phyloP scores from a whole-genome alignment of 306 rosid genomes.

The Herpetospermum pedunculosum region DNA sequence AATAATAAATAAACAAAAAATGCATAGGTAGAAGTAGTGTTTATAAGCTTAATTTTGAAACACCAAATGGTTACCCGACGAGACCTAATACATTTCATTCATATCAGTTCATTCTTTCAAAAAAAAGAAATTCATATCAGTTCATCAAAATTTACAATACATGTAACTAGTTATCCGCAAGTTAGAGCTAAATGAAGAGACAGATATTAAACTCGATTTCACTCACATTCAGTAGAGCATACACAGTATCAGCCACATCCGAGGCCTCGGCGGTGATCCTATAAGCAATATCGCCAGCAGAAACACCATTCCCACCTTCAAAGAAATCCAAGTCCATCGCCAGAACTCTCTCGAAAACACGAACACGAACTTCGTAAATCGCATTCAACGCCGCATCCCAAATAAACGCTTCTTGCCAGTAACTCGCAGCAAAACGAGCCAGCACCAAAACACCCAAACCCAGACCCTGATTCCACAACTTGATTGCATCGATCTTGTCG shows the following conservation, averaged over 20 bases:
- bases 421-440: constrained; percentile 38
- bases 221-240: constrained; percentile 69
- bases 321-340: constrained; percentile 48
- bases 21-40: too few species aligned
- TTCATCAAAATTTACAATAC: background rate
- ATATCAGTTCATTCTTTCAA: too few species aligned
- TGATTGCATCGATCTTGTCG: constrained; percentile 8
- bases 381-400: constrained; percentile 81
- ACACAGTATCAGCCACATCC: constrained; percentile 48
- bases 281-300: constrained; percentile 61
- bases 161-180: background rate
- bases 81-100: too few species aligned
- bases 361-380: constrained; percentile 36
- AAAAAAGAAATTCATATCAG: background rate
- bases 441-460: constrained; percentile 32
- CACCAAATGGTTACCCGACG: too few species aligned
- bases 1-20: too few species aligned
- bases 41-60: too few species aligned
- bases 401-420: constrained; percentile 64
- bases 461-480: constrained; percentile 22
- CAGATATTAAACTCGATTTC: background rate
- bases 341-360: constrained; percentile 44
- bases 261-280: constrained; percentile 85
- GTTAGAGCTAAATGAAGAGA: background rate
- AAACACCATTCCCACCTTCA: constrained; percentile 32